These are phyloP conservation scores for Cyberlindnera subsufficiens DNA, from an alignment of 805 yeast genomes.

Conservation along the genomic window DNA sequence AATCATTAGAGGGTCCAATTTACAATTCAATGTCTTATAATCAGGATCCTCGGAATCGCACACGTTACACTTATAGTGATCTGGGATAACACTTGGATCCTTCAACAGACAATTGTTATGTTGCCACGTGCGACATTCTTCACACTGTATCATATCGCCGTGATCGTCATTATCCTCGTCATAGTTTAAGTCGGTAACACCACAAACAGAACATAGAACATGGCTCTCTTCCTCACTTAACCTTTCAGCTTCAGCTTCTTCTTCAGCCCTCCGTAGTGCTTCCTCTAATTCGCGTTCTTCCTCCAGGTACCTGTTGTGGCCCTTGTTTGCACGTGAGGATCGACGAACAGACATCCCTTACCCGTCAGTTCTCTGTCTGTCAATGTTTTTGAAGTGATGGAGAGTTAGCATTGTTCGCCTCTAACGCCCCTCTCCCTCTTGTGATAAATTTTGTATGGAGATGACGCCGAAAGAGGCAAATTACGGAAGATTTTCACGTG, in stretches of 20 bases:
- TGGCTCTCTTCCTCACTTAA: constrained; percentile 20
- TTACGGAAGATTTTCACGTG: too few relatives aligned
- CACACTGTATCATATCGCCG: constrained; percentile 61
- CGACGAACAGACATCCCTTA: constrained; percentile 28
- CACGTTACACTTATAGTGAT: constrained; percentile 45
- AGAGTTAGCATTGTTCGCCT: too few relatives aligned
- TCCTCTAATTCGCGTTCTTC: constrained; percentile 24
- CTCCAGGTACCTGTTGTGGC: constrained; percentile 29
- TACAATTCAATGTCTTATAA: constrained; percentile 29
- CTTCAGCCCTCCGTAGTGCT: constrained; percentile 12
- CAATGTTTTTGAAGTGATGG: too few relatives aligned
- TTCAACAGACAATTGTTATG: constrained; percentile 58
- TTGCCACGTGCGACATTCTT: constrained; percentile 65
- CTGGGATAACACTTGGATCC: constrained; percentile 34
- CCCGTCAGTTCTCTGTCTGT: constrained; percentile 2
- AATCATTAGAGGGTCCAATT: constrained; percentile 23
- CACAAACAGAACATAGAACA: constrained; percentile 59
- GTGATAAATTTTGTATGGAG: too few relatives aligned
- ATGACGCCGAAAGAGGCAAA: too few relatives aligned
- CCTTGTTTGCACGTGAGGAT: constrained; percentile 38
- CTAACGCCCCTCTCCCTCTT: too few relatives aligned
- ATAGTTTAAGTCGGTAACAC: constrained; percentile 50
- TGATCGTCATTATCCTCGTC: constrained; percentile 49
- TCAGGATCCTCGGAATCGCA: constrained; percentile 36
- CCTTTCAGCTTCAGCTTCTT: constrained; percentile 12